Conservation (phyloP, 2,329 filamentous ascomycete genomes). For the Rhinocladiella mackenziei region DNA sequence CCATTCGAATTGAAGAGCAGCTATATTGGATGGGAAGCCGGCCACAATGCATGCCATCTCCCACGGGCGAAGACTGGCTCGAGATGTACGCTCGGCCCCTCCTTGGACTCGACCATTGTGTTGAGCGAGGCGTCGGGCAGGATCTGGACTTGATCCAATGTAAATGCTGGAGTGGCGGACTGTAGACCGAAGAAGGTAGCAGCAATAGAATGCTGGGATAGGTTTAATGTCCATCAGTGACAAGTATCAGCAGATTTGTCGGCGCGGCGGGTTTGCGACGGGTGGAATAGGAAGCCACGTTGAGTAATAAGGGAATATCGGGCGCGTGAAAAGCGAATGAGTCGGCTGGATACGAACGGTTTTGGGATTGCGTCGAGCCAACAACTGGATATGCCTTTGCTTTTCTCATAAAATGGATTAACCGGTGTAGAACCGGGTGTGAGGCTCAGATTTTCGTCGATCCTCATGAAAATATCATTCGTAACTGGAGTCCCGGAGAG, state of each 20-base stretch:
- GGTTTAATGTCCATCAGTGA: slow-evolving; percentile 43
- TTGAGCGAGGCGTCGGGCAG: slow-evolving; percentile 76
- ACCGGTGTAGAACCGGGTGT: too few relatives aligned
- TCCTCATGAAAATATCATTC: too few relatives aligned
- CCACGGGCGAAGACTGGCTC: slow-evolving; percentile 71
- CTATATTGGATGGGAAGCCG: slow-evolving; percentile 81
- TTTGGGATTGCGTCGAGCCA: too few relatives aligned
- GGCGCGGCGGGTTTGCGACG: too few relatives aligned
- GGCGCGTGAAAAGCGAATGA: too few relatives aligned
- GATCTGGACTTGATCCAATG: slow-evolving; percentile 88
- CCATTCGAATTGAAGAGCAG: slow-evolving; percentile 95
- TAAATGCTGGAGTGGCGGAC: slow-evolving; percentile 68
- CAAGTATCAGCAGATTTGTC: background rate
- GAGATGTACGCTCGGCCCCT: slow-evolving; percentile 73
- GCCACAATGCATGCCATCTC: slow-evolving; percentile 83
- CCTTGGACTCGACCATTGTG: slow-evolving; percentile 84
- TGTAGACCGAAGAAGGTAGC: slow-evolving; percentile 85
- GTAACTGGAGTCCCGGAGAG: too few relatives aligned
- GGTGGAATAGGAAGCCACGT: too few relatives aligned
- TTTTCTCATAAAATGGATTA: too few relatives aligned
- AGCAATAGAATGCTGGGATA: slow-evolving; percentile 87
- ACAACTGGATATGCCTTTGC: too few relatives aligned
- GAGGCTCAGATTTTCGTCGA: too few relatives aligned
- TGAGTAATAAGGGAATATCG: too few relatives aligned
- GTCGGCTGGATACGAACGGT: too few relatives aligned